Conservation (phyloP, 1,284 basidiomycete genomes). For the Rhodofomes roseus region DNA sequence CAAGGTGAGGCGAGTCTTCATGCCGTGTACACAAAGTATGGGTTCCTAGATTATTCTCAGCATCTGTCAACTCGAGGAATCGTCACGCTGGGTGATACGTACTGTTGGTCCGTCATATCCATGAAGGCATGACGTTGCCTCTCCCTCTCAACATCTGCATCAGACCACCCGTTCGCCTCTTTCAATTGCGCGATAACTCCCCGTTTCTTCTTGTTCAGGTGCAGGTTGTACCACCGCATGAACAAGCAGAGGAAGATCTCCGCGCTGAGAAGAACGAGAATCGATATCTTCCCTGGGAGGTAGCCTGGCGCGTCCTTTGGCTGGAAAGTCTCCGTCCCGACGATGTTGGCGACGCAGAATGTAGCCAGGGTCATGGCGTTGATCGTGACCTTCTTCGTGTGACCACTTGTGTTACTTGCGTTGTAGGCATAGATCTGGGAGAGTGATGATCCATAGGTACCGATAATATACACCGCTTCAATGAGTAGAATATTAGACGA, state of each 20-base stretch:
- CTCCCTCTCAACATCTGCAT: constrained; percentile 52
- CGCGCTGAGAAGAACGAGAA: constrained; percentile 53
- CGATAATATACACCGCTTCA: constrained; percentile 51
- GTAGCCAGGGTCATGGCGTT: constrained; percentile 58
- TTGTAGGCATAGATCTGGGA: constrained; percentile 65
- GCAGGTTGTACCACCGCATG: constrained; percentile 52
- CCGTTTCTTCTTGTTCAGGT: constrained; percentile 50
- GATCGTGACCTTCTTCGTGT: constrained; percentile 63
- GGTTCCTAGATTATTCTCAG: constrained; percentile 20
- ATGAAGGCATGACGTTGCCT: constrained; percentile 57
- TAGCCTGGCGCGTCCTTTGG: constrained; percentile 61
- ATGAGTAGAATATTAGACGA: not conserved
- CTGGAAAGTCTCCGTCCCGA: constrained; percentile 60
- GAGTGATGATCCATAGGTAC: constrained; percentile 57
- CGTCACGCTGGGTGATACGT: constrained; percentile 1
- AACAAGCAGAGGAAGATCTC: constrained; percentile 48
- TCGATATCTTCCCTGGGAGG: constrained; percentile 60
- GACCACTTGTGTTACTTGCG: constrained; percentile 61
- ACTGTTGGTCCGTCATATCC: constrained; percentile 54
- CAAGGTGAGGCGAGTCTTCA: constrained; percentile 16
- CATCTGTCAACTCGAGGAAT: not conserved
- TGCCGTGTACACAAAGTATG: constrained; percentile 46
- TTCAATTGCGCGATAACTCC: constrained; percentile 41
- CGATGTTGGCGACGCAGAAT: constrained; percentile 57
- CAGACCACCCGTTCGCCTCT: constrained; percentile 48